phyloP scores from a whole-genome alignment of 1,139 yeast species.

The Groenewaldozyma auringiensis region DNA sequence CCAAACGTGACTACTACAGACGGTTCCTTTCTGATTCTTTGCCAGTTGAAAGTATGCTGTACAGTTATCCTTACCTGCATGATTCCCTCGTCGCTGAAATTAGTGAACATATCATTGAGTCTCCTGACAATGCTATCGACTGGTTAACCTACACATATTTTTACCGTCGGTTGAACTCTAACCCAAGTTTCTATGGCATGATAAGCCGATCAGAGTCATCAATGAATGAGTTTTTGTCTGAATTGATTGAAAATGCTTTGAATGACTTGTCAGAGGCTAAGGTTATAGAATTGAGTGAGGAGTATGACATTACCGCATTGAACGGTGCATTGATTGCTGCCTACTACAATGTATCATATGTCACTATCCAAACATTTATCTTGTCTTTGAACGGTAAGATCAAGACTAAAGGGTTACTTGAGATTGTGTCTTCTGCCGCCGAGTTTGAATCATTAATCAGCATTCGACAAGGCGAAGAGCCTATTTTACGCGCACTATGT shows the following conservation, averaged over 20 bases:
- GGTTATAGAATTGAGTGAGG: slow-evolving; percentile 49
- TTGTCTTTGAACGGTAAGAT: slow-evolving; percentile 48
- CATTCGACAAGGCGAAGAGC: slow-evolving; percentile 53
- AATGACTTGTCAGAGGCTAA: slow-evolving; percentile 55
- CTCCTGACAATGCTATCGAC: slow-evolving; percentile 81
- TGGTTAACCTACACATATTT: slow-evolving; percentile 83
- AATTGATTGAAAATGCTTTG: slow-evolving; percentile 66
- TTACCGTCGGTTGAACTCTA: slow-evolving; percentile 67
- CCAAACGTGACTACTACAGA: slow-evolving; percentile 56
- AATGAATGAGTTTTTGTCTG: slow-evolving; percentile 74
- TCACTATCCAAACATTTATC: slow-evolving; percentile 55
- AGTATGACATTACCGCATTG: slow-evolving; percentile 45
- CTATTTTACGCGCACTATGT: slow-evolving; percentile 43
- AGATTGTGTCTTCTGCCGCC: slow-evolving; percentile 54
- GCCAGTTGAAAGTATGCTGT: slow-evolving; percentile 77
- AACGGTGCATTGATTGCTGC: slow-evolving; percentile 72
- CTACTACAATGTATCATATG: slow-evolving; percentile 56
- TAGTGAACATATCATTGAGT: slow-evolving; percentile 52
- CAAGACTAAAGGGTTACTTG: slow-evolving; percentile 56
- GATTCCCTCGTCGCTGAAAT: slow-evolving; percentile 71
- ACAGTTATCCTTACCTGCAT: slow-evolving; percentile 40
- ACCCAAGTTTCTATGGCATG: slow-evolving; percentile 85
- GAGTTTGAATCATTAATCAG: slow-evolving; percentile 59
- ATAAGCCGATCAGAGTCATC: slow-evolving; percentile 57
- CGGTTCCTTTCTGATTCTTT: slow-evolving; percentile 66